A percentile compares a stretch with the other conserved stretches of the same genome.
Evolutionary conservation across 2,329 filamentous ascomycete genomes (phyloP).

Genomic region (Pestalotiopsis sp.): DNA sequence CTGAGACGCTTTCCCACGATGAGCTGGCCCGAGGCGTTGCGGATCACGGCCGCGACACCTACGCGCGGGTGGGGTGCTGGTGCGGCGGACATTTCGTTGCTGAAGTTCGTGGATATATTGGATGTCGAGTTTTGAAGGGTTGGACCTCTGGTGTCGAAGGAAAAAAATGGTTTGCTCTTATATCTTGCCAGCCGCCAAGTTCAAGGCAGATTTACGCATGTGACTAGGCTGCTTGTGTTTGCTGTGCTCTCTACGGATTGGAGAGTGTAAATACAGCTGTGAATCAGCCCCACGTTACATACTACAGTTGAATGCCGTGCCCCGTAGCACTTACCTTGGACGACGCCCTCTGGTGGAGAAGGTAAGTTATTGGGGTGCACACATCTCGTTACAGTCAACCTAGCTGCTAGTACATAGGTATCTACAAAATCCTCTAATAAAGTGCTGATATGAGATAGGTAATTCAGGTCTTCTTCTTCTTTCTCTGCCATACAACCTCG

Average conservation of each 20-base stretch:
- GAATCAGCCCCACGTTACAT: not conserved
- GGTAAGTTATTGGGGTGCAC: not conserved
- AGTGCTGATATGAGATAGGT: too few relatives aligned
- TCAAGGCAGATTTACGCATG: not conserved
- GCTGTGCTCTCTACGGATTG: not conserved
- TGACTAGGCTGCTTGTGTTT: not conserved
- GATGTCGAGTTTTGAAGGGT: too few relatives aligned
- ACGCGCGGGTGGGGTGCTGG: slow-evolving; percentile 38
- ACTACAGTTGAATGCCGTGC: too few relatives aligned
- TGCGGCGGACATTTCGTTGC: not conserved
- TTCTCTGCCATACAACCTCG: too few relatives aligned
- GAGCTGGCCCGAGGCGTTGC: slow-evolving; percentile 41
- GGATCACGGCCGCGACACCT: slow-evolving; percentile 50
- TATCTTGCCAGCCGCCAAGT: not conserved
- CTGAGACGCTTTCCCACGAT: slow-evolving; percentile 50
- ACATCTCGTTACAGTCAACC: too few relatives aligned
- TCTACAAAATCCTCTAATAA: too few relatives aligned
- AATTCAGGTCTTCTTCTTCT: too few relatives aligned
- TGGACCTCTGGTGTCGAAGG: not conserved
- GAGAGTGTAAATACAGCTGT: not conserved
- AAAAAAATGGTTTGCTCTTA: not conserved
- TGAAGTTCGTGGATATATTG: not conserved
- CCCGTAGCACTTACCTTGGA: too few relatives aligned
- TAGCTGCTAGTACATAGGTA: too few relatives aligned
- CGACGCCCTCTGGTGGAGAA: not conserved